Evolutionary conservation across 1,139 yeast species (phyloP).

Genomic region (Lodderomyces oxycetoniae): DNA sequence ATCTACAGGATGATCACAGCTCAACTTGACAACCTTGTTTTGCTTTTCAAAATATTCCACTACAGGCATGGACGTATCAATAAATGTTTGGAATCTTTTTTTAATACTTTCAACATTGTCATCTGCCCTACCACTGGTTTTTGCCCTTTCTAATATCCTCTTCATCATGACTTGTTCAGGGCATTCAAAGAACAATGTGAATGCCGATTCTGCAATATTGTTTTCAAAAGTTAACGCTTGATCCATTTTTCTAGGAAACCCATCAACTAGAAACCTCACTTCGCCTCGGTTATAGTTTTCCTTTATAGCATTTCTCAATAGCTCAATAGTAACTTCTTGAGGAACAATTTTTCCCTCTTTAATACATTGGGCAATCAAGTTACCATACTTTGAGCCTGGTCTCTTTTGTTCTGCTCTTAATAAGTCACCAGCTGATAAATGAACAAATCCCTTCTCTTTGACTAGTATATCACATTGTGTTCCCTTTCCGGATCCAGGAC

Average conservation of each 20-base stretch:
- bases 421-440: conserved; percentile 91
- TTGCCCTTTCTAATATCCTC: conserved; percentile 85
- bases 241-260: conserved; percentile 98
- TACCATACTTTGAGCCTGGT: conserved; percentile 78
- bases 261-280: conserved; percentile 74
- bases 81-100: conserved; percentile 81
- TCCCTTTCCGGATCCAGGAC: conserved; percentile 95
- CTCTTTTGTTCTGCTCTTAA: conserved; percentile 87
- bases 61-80: conserved; percentile 93
- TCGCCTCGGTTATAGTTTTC: conserved; percentile 49
- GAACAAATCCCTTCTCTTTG: conserved; percentile 73
- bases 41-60: conserved; percentile 76
- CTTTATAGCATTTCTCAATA: conserved; percentile 74
- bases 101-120: conserved; percentile 88
- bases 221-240: conserved; percentile 91
- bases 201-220: conserved; percentile 66
- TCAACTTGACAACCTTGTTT: conserved; percentile 70
- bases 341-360: conserved; percentile 91
- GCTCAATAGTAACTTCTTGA: conserved; percentile 86
- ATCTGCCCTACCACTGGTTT: conserved; percentile 90
- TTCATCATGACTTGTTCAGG: conserved; percentile 85
- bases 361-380: conserved; percentile 76
- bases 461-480: conserved; percentile 91
- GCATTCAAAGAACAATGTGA: conserved; percentile 89
- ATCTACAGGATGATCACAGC: conserved; percentile 78